These are phyloP conservation scores for Babesia sp. DNA, from an alignment of 169 alveolate genomes.

Conservation along the genomic window DNA sequence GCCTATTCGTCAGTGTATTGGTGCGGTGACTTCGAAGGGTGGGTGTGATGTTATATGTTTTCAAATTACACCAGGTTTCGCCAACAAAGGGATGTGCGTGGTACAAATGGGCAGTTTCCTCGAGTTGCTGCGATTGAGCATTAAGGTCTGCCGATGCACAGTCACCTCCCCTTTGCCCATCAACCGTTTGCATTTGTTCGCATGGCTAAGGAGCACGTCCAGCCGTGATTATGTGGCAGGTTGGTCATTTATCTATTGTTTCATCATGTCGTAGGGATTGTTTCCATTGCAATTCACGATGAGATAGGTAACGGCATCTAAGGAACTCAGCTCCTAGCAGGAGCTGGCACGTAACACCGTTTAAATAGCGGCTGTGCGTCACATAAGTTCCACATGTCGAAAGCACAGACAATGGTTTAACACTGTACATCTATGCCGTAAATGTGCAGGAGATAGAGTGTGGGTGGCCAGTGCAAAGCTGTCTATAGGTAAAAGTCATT, in stretches of 20 bases:
- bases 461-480: too few species aligned
- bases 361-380: too few species aligned
- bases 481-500: too few species aligned
- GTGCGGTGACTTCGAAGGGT: constrained; percentile 56
- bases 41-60: neutral
- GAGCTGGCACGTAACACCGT: too few species aligned
- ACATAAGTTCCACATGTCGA: too few species aligned
- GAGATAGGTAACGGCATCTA: neutral
- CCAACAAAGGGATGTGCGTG: constrained; percentile 32
- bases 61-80: constrained; percentile 4
- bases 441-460: too few species aligned
- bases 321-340: too few species aligned
- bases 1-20: constrained; percentile 30
- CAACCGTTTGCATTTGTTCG: neutral
- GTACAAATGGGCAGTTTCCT: constrained; percentile 20
- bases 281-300: neutral
- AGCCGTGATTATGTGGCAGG: constrained; percentile 26
- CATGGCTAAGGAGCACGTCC: constrained; percentile 13
- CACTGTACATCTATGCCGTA: too few species aligned
- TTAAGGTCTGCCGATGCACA: neutral
- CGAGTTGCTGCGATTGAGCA: constrained; percentile 12
- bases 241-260: neutral
- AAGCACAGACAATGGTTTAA: too few species aligned
- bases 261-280: neutral
- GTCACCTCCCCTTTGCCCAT: neutral